These are phyloP conservation scores for Pestalotiopsis sp. DNA, from an alignment of 2,329 filamentous ascomycete genomes.

Conservation along the genomic window DNA sequence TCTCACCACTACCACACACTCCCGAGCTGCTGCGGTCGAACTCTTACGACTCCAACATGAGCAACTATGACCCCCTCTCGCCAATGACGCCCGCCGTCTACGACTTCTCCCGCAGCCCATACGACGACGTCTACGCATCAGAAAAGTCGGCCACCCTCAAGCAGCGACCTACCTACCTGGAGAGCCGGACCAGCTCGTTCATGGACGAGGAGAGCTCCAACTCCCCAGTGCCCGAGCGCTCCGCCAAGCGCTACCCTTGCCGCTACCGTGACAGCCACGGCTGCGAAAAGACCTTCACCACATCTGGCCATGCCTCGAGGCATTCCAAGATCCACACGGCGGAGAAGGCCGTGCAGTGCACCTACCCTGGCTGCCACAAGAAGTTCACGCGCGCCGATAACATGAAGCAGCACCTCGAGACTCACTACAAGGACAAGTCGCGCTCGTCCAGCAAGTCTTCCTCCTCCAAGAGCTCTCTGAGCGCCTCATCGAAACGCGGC, in stretches of 20 bases:
- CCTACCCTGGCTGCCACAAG: conserved; percentile 71
- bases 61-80: conserved; percentile 53
- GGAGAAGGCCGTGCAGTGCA: conserved; percentile 72
- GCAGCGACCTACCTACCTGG: conserved; percentile 38
- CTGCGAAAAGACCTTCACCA: conserved; percentile 80
- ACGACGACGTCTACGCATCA: conserved; percentile 34
- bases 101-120: conserved; percentile 37
- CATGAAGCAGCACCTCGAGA: conserved; percentile 83
- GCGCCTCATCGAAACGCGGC: conserved; percentile 28
- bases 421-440: conserved; percentile 67
- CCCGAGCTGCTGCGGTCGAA: conserved; percentile 60
- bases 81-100: conserved; percentile 55
- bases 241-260: conserved; percentile 71
- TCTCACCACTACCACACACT: conserved; percentile 50
- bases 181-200: conserved; percentile 49
- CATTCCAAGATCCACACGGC: conserved; percentile 84
- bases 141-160: conserved; percentile 35
- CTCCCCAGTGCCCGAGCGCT: conserved; percentile 43
- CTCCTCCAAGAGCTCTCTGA: conserved; percentile 25
- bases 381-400: conserved; percentile 82
- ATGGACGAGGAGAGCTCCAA: conserved; percentile 47
- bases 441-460: conserved; percentile 37
- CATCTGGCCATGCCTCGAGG: conserved; percentile 80
- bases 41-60: conserved; percentile 60
- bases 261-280: conserved; percentile 69